Conservation (phyloP, 495 filamentous ascomycete genomes). For the Talaromyces adpressus region DNA sequence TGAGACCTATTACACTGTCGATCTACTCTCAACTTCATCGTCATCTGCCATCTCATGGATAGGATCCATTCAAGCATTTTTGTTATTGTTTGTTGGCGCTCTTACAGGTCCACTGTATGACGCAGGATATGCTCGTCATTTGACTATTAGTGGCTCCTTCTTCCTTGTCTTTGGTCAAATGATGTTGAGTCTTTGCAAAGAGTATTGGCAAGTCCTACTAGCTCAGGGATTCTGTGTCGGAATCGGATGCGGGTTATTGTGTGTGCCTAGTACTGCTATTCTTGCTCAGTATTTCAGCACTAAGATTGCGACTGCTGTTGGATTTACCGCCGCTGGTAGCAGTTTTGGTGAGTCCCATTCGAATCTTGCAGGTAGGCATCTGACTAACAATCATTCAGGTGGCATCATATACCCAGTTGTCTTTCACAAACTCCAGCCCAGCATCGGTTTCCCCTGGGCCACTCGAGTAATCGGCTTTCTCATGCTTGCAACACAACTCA, state of each 20-base stretch:
- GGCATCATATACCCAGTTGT: constrained; percentile 56
- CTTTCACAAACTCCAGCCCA: constrained; percentile 54
- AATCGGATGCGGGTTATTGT: constrained; percentile 56
- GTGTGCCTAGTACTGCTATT: constrained; percentile 44
- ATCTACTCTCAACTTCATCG: constrained; percentile 20
- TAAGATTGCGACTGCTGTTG: constrained; percentile 60
- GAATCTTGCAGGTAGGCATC: not conserved
- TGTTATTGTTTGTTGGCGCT: constrained; percentile 34
- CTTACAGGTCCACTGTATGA: constrained; percentile 67
- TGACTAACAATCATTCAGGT: constrained; percentile 10
- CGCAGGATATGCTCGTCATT: constrained; percentile 55
- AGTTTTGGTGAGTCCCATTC: constrained; percentile 3
- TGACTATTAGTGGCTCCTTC: constrained; percentile 46
- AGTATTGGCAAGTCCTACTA: constrained; percentile 45
- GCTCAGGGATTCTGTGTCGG: constrained; percentile 29
- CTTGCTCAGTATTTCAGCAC: constrained; percentile 64
- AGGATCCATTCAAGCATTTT: constrained; percentile 6
- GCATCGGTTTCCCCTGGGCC: constrained; percentile 66
- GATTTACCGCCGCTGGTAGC: constrained; percentile 60
- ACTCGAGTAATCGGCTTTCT: constrained; percentile 65
- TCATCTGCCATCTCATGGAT: constrained; percentile 17
- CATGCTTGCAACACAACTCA: constrained; percentile 45
- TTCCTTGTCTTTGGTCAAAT: constrained; percentile 65
- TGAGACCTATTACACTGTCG: constrained; percentile 40
- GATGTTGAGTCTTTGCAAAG: constrained; percentile 51